Evolutionary conservation across 352 stramenopile genomes (phyloP).

Genomic region (Phytophthora sp.): DNA sequence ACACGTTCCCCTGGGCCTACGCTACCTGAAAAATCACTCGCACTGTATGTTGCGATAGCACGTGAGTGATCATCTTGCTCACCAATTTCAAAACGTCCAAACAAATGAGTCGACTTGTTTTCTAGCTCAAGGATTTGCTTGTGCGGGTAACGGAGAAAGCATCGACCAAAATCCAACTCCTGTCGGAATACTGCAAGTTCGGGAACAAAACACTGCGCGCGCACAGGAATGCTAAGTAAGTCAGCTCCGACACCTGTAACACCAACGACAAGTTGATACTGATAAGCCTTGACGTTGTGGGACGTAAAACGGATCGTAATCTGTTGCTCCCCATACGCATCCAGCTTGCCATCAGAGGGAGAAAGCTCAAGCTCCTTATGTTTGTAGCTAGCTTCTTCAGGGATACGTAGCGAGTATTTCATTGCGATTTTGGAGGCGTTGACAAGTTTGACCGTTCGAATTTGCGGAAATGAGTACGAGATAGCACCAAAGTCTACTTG

Average conservation of each 20-base stretch:
- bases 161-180: conserved; percentile 90
- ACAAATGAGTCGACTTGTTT: conserved; percentile 85
- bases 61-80: conserved; percentile 91
- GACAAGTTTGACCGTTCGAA: conserved; percentile 74
- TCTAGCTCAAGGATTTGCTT: conserved; percentile 83
- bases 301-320: conserved; percentile 91
- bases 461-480: conserved; percentile 91
- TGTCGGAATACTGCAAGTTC: conserved; percentile 65
- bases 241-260: conserved; percentile 91
- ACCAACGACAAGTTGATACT: conserved; percentile 92
- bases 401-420: conserved; percentile 89
- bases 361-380: conserved; percentile 91
- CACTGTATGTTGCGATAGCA: conserved; percentile 82
- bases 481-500: conserved; percentile 93
- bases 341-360: conserved; percentile 76
- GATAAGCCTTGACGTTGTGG: conserved; percentile 90
- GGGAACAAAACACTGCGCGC: conserved; percentile 88
- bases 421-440: conserved; percentile 96
- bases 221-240: conserved; percentile 90
- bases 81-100: conserved; percentile 88
- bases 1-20: conserved; percentile 66
- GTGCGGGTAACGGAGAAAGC: conserved; percentile 94
- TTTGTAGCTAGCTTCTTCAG: conserved; percentile 91
- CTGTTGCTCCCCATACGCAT: conserved; percentile 79
- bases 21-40: conserved; percentile 61